Base-by-base conservation (phyloP, 2,329 filamentous ascomycete genomes). In the Ceratocystis cubensis region DNA sequence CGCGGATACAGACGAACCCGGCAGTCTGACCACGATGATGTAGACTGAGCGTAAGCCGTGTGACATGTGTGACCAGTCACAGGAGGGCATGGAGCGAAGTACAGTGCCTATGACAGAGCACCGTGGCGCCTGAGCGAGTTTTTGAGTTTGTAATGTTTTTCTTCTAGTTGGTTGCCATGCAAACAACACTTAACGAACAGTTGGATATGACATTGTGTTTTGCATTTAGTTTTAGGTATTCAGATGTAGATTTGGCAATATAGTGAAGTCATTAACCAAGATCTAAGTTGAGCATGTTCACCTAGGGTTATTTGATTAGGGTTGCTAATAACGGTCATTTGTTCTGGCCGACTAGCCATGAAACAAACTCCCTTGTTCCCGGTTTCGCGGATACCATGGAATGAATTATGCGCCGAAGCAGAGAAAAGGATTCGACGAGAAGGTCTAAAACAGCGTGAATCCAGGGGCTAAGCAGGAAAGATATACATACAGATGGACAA, bases 1-100 rank as follows among this genome's bases (percentile, higher is more conserved):
- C 69, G 65, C 66, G 67, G 61, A 37, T 64, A 67, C 44, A 67
- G 66, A 61, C 62, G 66, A 44, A 45, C 30, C 45, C 63, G 65
- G 41, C 59, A 68, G 50, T 63, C 45, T 20, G 59, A 64, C 30
- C 56, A 61, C 48, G 48, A 64, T 41, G 65, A 62, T 41, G 67
- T 67, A 8, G 65, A 64, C 41, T 66, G 44, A 61, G 45, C 6
- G 37, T 4, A 15, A 41, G 37, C 10, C 37, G 37, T 41, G 37
- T 41, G 13, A 5, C 37, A 41, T 41, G 37, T 5, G 37, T 41
- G 37, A 41, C 37, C 10, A 13, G 37, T 13, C 37, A 41, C 37
- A 15, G 5, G 37, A 41, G 10, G 10, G 13, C 37, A 41, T 41
- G 3, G 13, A 41, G 37, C 37, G 10, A 41, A 13, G 37, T 41